Evolutionary conservation across 1,139 yeast species (phyloP).

Genomic region (Nematodospora anomalae): DNA sequence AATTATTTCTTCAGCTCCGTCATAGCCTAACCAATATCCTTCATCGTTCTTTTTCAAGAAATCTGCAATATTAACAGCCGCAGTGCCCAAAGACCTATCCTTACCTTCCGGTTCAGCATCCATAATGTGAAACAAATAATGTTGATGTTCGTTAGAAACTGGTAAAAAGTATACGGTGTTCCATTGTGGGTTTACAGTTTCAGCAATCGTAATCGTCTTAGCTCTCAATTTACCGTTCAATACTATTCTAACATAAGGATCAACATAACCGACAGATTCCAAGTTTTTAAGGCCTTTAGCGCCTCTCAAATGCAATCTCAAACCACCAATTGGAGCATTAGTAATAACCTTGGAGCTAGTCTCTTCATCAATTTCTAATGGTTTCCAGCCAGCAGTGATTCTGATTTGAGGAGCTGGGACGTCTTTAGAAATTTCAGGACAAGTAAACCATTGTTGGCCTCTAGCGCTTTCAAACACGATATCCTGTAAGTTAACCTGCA

Average conservation of each 20-base stretch:
- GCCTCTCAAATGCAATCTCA: constrained; percentile 57
- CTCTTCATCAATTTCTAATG: constrained; percentile 57
- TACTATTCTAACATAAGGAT: constrained; percentile 65
- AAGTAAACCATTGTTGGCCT: constrained; percentile 51
- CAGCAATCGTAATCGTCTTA: constrained; percentile 55
- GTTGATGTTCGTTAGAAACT: constrained; percentile 60
- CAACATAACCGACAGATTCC: constrained; percentile 67
- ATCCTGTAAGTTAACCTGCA: constrained; percentile 55
- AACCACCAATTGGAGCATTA: constrained; percentile 64
- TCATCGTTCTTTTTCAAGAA: constrained; percentile 48
- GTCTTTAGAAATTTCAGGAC: constrained; percentile 34
- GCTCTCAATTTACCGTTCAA: constrained; percentile 59
- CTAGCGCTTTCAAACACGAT: constrained; percentile 53
- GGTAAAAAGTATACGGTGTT: constrained; percentile 63
- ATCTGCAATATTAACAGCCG: constrained; percentile 51
- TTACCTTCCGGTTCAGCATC: constrained; percentile 65
- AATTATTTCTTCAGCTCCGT: constrained; percentile 47
- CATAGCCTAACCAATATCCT: constrained; percentile 51
- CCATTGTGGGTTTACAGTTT: constrained; percentile 56
- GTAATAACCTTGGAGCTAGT: constrained; percentile 43
- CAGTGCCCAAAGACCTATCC: constrained; percentile 64
- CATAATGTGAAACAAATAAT: constrained; percentile 55
- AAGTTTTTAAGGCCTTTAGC: constrained; percentile 59
- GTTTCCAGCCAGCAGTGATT: constrained; percentile 66
- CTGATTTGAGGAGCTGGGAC: constrained; percentile 50